A percentile compares a stretch with the other conserved stretches of the same genome.
These are phyloP conservation scores for Brassica juncea DNA, from an alignment of 345 rosid species.

Conservation along the genomic window DNA sequence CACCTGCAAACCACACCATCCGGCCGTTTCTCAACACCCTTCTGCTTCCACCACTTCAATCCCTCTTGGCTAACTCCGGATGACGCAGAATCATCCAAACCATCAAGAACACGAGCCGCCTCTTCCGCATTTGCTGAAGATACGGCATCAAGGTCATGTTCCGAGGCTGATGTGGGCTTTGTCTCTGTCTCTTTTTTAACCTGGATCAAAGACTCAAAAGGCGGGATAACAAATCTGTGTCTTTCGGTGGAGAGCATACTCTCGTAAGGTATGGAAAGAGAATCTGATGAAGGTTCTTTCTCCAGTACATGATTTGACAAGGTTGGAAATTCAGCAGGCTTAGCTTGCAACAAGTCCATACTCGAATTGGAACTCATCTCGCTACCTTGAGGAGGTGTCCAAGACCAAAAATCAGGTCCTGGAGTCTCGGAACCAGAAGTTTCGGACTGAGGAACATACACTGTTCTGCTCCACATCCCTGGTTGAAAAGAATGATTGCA, in stretches of 20 bases:
- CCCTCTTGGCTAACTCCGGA: not conserved
- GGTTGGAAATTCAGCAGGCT: not conserved
- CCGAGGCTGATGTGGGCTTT: not conserved
- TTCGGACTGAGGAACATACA: not conserved
- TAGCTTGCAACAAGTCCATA: not conserved
- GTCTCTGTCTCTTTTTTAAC: not conserved
- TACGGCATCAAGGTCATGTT: not conserved
- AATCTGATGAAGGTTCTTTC: not conserved
- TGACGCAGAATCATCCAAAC: not conserved
- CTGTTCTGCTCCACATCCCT: conserved; percentile 2
- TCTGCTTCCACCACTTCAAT: not conserved
- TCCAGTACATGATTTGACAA: not conserved
- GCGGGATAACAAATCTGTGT: not conserved
- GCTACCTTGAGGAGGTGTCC: not conserved
- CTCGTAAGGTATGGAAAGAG: not conserved
- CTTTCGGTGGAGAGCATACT: not conserved
- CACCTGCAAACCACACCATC: conserved; percentile 89
- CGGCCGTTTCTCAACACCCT: conserved; percentile 42
- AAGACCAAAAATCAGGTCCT: not conserved
- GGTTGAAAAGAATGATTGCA: not conserved
- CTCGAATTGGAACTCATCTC: not conserved
- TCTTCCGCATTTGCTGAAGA: not conserved
- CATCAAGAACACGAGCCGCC: not conserved
- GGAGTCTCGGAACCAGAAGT: not conserved
- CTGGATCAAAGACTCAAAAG: not conserved